These are phyloP conservation scores for Diaporthe caulivora DNA, from an alignment of 2,329 filamentous ascomycete genomes.

Conservation along the genomic window DNA sequence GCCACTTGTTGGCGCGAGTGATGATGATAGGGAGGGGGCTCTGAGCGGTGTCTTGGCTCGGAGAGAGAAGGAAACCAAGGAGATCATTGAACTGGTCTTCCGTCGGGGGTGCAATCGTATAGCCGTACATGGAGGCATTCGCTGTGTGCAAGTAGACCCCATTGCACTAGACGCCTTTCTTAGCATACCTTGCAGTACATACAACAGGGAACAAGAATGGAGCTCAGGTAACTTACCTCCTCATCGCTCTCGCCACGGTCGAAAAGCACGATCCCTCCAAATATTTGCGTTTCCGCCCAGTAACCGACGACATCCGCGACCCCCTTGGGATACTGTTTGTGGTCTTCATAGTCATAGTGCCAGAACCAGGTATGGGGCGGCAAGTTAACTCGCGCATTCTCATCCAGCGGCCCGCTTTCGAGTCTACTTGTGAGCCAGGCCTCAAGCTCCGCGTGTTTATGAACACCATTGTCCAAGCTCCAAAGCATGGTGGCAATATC, in stretches of 20 bases:
- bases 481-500: background rate
- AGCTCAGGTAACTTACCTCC: background rate
- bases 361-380: conserved; percentile 4
- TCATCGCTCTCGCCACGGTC: background rate
- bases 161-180: background rate
- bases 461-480: background rate
- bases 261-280: conserved; percentile 8
- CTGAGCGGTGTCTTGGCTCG: background rate
- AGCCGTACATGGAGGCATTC: no score
- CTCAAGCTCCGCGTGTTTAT: conserved; percentile 6
- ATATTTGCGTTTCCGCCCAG: background rate
- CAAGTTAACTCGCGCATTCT: background rate
- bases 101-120: background rate
- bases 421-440: background rate
- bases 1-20: background rate
- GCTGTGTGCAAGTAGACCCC: background rate
- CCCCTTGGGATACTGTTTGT: background rate
- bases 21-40: background rate
- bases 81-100: background rate
- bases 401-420: background rate
- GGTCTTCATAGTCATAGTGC: background rate
- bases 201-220: background rate
- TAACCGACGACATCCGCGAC: background rate
- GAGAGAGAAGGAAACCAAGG: background rate
- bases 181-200: background rate